Percentiles rank a stretch among this genome's conserved stretches.
phyloP scores from a whole-genome alignment of 495 filamentous ascomycete genomes.

The Aspergillus affinis region DNA sequence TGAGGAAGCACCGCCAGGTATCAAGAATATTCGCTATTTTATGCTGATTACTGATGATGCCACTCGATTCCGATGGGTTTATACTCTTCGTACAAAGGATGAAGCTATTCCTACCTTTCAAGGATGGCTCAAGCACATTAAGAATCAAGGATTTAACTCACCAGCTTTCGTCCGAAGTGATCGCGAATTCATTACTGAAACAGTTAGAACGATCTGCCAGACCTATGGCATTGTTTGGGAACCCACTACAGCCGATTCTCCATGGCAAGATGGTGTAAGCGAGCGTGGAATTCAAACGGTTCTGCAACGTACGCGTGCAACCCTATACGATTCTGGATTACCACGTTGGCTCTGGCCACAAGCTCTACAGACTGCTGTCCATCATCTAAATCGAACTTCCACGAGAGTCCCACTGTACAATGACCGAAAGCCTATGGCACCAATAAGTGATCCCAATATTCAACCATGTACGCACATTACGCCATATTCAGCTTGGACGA shows the following conservation, averaged over 20 bases:
- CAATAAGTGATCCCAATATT: not conserved
- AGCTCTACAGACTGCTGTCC: not conserved
- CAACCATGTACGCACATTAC: not conserved
- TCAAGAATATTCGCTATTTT: slow-evolving; percentile 3
- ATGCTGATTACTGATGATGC: slow-evolving; percentile 3
- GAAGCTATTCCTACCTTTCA: not conserved
- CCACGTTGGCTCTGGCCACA: slow-evolving; percentile 4
- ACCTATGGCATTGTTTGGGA: not conserved
- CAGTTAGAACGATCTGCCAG: no score
- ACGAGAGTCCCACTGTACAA: slow-evolving; percentile 1
- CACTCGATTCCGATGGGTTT: not conserved
- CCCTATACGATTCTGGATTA: slow-evolving; percentile 1
- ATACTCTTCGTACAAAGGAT: not conserved
- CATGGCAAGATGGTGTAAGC: slow-evolving; percentile 1
- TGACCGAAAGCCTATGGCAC: slow-evolving; percentile 1
- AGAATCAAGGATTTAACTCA: not conserved
- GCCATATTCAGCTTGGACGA: slow-evolving; percentile 1
- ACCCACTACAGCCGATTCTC: slow-evolving; percentile 1
- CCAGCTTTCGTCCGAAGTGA: not conserved
- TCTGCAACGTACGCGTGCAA: not conserved
- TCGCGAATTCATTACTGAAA: not conserved
- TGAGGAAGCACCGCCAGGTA: not conserved
- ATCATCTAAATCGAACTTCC: not conserved
- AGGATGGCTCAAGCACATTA: not conserved
- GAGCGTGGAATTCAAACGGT: not conserved